Conservation (phyloP, 1,284 basidiomycete species). For the Cryptococcus sp. region DNA sequence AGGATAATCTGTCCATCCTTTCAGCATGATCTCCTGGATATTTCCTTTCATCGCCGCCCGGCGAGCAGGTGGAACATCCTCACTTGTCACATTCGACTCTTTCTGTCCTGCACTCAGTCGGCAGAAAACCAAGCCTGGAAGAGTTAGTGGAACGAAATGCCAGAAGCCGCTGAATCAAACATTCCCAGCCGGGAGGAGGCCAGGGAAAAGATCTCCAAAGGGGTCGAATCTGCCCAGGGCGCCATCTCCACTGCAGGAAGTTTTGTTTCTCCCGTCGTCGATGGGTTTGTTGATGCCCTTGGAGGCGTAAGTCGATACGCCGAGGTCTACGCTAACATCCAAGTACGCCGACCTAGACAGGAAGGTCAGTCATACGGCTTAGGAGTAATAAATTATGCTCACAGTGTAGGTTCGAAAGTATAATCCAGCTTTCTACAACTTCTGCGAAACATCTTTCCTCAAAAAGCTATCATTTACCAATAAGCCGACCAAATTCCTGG, state of each 20-base stretch:
- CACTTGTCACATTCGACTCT: no score
- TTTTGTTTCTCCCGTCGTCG: not conserved
- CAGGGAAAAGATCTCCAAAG: not conserved
- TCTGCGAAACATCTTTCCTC: slow-evolving; percentile 23
- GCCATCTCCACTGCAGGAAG: not conserved
- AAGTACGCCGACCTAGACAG: slow-evolving; percentile 27
- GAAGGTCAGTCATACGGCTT: slow-evolving; percentile 9
- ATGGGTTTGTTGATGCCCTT: slow-evolving; percentile 20
- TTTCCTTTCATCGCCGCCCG: no score
- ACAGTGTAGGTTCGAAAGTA: slow-evolving; percentile 20
- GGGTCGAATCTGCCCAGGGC: not conserved
- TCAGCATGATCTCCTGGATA: no score
- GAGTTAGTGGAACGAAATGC: no score
- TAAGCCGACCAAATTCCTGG: slow-evolving; percentile 25
- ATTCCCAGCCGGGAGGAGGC: not conserved
- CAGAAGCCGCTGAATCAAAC: no score
- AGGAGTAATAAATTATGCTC: not conserved
- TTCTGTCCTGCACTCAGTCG: no score
- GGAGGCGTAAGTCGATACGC: slow-evolving; percentile 24
- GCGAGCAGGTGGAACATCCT: no score
- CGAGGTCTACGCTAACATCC: not conserved
- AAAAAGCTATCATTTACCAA: slow-evolving; percentile 11
- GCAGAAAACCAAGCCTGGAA: no score
- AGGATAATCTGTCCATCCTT: no score
- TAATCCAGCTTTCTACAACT: slow-evolving; percentile 28